These are phyloP conservation scores for Aspergillus proliferans DNA, from an alignment of 2,329 filamentous ascomycete species.

Conservation along the genomic window DNA sequence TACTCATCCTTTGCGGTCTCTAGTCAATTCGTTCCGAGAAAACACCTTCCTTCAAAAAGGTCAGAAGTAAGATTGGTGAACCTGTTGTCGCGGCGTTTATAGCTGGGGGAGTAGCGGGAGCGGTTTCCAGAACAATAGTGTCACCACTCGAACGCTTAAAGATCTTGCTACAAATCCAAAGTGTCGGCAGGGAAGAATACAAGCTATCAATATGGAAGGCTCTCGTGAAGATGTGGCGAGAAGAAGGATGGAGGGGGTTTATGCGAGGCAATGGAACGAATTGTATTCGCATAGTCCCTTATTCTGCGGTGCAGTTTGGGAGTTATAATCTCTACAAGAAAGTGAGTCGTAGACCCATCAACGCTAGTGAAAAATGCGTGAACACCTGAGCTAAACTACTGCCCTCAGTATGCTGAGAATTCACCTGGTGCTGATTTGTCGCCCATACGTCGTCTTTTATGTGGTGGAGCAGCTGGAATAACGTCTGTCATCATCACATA, in stretches of 20 bases:
- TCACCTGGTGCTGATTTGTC: conserved; percentile 67
- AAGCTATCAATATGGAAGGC: conserved; percentile 86
- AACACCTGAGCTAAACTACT: conserved; percentile 1
- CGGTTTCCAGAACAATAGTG: conserved; percentile 95
- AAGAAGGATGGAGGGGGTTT: conserved; percentile 95
- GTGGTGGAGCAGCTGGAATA: conserved; percentile 85
- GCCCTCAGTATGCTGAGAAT: conserved; percentile 63
- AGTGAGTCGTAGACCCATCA: conserved; percentile 48
- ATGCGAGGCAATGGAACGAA: conserved; percentile 98
- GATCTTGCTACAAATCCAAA: conserved; percentile 96
- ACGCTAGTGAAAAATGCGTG: background rate
- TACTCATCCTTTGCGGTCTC: conserved; percentile 1
- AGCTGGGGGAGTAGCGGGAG: conserved; percentile 87
- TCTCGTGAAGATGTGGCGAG: conserved; percentile 88
- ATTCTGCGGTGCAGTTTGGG: conserved; percentile 96
- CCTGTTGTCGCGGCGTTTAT: conserved; percentile 88
- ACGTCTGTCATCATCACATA: conserved; percentile 95
- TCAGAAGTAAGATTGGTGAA: conserved; percentile 56
- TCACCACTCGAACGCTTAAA: conserved; percentile 93
- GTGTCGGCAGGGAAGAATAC: conserved; percentile 82
- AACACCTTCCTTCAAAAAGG: conserved; percentile 15
- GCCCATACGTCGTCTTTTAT: conserved; percentile 71
- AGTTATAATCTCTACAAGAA: conserved; percentile 97
- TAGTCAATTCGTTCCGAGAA: conserved; percentile 15
- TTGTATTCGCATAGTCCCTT: conserved; percentile 95